phyloP scores from a whole-genome alignment of 768 basidiomycete species.

The Gloeostereum incarnatum region DNA sequence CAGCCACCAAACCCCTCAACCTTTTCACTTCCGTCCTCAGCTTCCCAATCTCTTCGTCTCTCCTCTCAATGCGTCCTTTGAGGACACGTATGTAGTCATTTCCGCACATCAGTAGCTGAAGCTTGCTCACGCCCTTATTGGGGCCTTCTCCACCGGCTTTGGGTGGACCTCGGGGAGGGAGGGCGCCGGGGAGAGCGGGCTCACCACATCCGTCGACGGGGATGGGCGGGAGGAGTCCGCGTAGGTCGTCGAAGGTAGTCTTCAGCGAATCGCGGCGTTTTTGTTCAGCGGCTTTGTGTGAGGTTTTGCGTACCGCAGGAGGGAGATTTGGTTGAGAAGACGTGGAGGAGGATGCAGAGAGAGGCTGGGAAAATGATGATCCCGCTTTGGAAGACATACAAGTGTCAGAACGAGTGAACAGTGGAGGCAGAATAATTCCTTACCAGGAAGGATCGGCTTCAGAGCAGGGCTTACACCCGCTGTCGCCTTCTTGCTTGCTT shows the following conservation, averaged over 20 bases:
- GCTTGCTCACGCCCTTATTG: conserved; percentile 89
- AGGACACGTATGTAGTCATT: conserved; percentile 82
- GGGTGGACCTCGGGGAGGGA: conserved; percentile 85
- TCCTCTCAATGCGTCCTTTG: conserved; percentile 65
- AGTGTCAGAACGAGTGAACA: too few relatives aligned
- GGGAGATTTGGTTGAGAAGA: conserved; percentile 2
- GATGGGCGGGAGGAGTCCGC: conserved; percentile 79
- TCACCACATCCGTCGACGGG: conserved; percentile 20
- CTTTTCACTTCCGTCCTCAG: conserved; percentile 60
- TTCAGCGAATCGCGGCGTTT: conserved; percentile 95
- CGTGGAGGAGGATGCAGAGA: not conserved
- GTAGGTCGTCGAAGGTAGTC: conserved; percentile 83
- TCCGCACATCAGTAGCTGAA: conserved; percentile 84
- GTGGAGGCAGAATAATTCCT: conserved; percentile 14
- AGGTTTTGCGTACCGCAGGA: conserved; percentile 47
- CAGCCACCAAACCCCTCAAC: conserved; percentile 32
- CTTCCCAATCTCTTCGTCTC: conserved; percentile 68
- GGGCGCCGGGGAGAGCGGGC: conserved; percentile 75
- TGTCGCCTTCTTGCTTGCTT: conserved; percentile 13
- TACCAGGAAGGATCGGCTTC: conserved; percentile 70
- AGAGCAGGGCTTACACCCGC: conserved; percentile 41
- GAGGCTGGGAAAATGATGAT: not conserved
- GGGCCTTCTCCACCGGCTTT: conserved; percentile 84
- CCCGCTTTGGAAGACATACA: too few relatives aligned
- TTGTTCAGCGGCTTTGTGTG: conserved; percentile 96